Base-by-base conservation (phyloP, 2,329 filamentous ascomycete species). In the Fusarium vanettenii region DNA sequence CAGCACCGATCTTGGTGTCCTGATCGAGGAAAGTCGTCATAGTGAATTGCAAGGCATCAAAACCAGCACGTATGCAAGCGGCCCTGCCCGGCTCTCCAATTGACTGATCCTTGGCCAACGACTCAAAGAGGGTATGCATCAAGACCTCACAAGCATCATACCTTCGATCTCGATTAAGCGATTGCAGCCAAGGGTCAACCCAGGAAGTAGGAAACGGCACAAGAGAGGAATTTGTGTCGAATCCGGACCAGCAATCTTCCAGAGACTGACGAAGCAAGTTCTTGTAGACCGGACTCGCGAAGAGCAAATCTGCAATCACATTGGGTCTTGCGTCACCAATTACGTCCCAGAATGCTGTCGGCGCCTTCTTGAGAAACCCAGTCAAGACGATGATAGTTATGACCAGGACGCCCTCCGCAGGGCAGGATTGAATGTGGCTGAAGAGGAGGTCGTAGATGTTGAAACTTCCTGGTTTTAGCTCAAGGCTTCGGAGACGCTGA, bases 311-410 rank as follows among this genome's bases (percentile, higher is more conserved):
- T n/a, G 95, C 91, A 57, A 98, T 91, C 37, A 92, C 91, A 48
- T 92, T 92, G 4, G 95, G 93, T 1, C 94, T 93, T 60, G 96
- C 94, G 33, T 94, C 90, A 60, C 93, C 92, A 84, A 97, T 92
- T 2, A 95, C 92, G 77, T 95, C 93, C 96, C 96, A 98, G 77
- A 98, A 97, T 52, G 94, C 93, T 64, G 89, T 89, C 0, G 95
- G 89, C 0, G 94, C 93, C 77, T 94, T 95, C 73, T 92, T 89
- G 62, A 98, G 86, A 18, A 98, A 88, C 14, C 86, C 87, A 52
- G 90, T 90, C 70, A 98, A 89, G 2, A 92, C 91, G 66, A 91
- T 90, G 55, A 97, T 87, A 18, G 97, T 86, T 67, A 92, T 88
- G 14, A 91, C 87, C 68, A 97, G 86, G 25, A 93, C 90, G 3